Base-by-base conservation (phyloP, 1,284 basidiomycete species). In the Calocybe gambosa region DNA sequence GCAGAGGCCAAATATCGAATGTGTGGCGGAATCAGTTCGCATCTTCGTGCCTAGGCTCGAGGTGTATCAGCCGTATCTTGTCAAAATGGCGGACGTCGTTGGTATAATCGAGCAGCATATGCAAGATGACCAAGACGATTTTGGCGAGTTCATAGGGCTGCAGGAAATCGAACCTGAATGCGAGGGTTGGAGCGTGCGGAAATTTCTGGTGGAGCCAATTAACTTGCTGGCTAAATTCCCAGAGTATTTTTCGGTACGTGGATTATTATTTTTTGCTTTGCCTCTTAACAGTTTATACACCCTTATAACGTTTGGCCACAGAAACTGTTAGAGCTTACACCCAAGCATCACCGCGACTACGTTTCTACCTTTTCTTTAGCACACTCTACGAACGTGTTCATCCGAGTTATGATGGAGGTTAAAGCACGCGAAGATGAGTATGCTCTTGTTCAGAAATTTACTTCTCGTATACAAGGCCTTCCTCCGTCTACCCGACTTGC, bases 381-480 rank as follows among this genome's bases (percentile, higher is more conserved):
- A 20, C 76, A 81, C 47, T 76, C 78, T 3, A 82, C 80, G 5
- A 80, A 87, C 47, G 67, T 80, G 51, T 75, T 85, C 28, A 79
- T 93, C 42, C 74, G 78, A 19, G 81, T 85, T 1, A 76, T 95
- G 64, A 80, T 82, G 42, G 88, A 91, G 53, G 87, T 92, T 51
- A 93, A 92, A 61, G 66, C 75, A 3, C 77, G 87, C 15, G 90
- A 93, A 63, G 88, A 91, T 47, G 89, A 92, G 52, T 89, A 91
- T 59, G 76, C 82, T 19, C 66, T 80, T 39, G 69, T 88, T 25
- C 85, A 85, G 59, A 63, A 70, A n/a, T 68, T 90, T 13, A 66
- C 78, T 13, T 62, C 68, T 8, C 71, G 74, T 0, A 76, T 93
- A 44, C 69, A 75, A 18, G 85, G 83, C 1, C 58, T 90, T 1